Evolutionary conservation across 176 grass and related monocot genomes (phyloP).

Genomic region (Eragrostis curvula): DNA sequence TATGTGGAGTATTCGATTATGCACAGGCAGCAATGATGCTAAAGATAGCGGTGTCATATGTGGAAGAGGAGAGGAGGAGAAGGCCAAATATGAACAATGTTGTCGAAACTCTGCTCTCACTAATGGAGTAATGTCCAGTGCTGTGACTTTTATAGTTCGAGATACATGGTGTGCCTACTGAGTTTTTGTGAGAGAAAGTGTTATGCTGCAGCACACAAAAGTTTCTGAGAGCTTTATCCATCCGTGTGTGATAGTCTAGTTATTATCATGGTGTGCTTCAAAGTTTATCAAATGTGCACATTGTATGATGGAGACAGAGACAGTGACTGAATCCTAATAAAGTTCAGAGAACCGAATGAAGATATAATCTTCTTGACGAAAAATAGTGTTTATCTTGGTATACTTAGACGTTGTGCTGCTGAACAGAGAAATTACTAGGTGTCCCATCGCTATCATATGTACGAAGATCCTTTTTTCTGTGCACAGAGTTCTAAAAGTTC

Average conservation of each 20-base stretch:
- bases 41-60: constrained; percentile 47
- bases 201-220: background rate
- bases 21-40: constrained; percentile 39
- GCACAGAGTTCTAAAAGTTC: background rate
- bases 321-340: too few relatives aligned
- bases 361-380: background rate
- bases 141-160: background rate
- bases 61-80: constrained; percentile 53
- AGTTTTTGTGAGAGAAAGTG: background rate
- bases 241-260: background rate
- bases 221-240: background rate
- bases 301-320: too few relatives aligned
- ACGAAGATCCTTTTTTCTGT: too few relatives aligned
- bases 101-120: constrained; percentile 33
- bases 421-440: too few relatives aligned
- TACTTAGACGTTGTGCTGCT: too few relatives aligned
- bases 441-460: too few relatives aligned
- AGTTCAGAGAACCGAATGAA: background rate
- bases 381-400: too few relatives aligned
- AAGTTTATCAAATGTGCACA: too few relatives aligned
- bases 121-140: constrained; percentile 3
- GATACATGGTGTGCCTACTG: background rate
- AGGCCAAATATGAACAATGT: constrained; percentile 51
- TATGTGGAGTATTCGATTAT: constrained; percentile 45
- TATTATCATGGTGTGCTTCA: too few relatives aligned